Base-by-base conservation (phyloP, 257 asterid genomes). In the Gentiana macrophylla region DNA sequence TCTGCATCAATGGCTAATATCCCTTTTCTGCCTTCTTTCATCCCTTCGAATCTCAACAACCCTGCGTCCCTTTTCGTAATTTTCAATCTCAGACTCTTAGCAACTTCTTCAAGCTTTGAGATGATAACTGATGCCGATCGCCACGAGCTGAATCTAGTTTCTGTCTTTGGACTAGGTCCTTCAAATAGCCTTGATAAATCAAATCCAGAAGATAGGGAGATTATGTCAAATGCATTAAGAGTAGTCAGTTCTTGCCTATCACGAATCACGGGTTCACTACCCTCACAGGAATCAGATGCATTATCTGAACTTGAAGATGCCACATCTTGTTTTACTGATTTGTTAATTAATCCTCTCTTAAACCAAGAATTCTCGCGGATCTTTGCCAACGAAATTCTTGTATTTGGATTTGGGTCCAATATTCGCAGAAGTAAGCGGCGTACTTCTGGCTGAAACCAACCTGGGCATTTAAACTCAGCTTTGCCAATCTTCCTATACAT, bases 221-320 rank as follows among this genome's bases (percentile, higher is more conserved):
- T 84, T 53, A 90, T 75, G 65, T 84, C 94, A 57, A 86, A 90
- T 32, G 98, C 98, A 67, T 90, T 86, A 32, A 82, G 65, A 56
- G 69, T 68, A 8, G 64, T 56, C 32, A 5, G 24, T 1, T 68
- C 78, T 71, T 71, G 70, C 49, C 53, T 61, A 15, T 66, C 73
- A 4, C 36, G 62, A 5, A 63, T 72, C 7, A 67, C 55, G 3
- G 62, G 44, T 2, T 46, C 12, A 38, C 65, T 55, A 15, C 52
- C 56, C 47, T 46, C 59, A 47, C 55, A 37, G 12, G 67, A 34
- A 37, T 5, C 35, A 37, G 37, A 38, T 32, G 51, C 65, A 3
- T 56, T 44, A 4, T 41, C 73, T 4, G 63, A 55, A 62, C 59
- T 58, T 13, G 67, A 61, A 49, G 79, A 74, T 62, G 67, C 61